Percentiles rank a stretch among this genome's conserved stretches.
Evolutionary conservation across 495 filamentous ascomycete species (phyloP).

Genomic region (Tetracladium setigerum): DNA sequence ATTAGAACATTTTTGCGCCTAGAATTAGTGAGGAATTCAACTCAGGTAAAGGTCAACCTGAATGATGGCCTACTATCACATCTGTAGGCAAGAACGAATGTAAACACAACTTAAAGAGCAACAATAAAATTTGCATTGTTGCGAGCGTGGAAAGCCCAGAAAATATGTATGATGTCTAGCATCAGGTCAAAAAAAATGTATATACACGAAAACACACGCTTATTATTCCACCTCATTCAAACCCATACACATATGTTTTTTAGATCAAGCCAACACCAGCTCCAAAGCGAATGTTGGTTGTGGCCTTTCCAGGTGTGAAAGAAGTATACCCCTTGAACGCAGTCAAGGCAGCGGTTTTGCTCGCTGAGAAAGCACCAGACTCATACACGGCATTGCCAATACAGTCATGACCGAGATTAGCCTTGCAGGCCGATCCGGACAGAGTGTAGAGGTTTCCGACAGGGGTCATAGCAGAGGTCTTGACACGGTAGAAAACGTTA

Average conservation of each 20-base stretch:
- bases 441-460: slow-evolving; percentile 31
- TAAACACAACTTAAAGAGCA: no score
- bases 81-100: no score
- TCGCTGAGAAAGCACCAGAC: slow-evolving; percentile 21
- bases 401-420: slow-evolving; percentile 37
- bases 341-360: background rate
- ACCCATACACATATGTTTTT: background rate
- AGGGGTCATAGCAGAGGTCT: slow-evolving; percentile 5
- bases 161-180: no score
- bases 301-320: background rate
- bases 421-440: slow-evolving; percentile 32
- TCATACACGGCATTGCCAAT: slow-evolving; percentile 39
- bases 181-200: no score
- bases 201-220: no score
- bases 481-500: slow-evolving; percentile 49
- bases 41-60: no score
- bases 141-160: no score
- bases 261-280: slow-evolving; percentile 7
- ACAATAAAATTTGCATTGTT: no score
- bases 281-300: background rate
- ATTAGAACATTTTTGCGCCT: no score
- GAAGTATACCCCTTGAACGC: background rate
- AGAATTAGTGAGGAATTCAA: no score
- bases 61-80: no score
- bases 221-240: no score